These are phyloP conservation scores for Bryum argenteum DNA, from an alignment of 225 moss, liverwort and hornwort genomes.

Conservation along the genomic window DNA sequence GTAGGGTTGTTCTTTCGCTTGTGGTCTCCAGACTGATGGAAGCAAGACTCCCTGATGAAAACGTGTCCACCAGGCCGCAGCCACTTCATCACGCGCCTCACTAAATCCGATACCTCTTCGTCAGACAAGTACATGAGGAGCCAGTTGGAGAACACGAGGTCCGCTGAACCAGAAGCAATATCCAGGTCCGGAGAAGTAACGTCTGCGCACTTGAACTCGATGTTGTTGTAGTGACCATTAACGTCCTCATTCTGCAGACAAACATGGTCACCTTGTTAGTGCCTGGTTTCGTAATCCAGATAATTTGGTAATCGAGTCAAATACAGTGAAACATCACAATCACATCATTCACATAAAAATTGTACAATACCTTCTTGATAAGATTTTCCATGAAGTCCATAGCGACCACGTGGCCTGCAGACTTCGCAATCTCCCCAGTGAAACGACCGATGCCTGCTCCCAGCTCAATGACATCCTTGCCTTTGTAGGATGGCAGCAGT, in stretches of 20 bases:
- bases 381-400: constrained; percentile 98
- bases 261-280: constrained; percentile 15
- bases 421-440: constrained; percentile 78
- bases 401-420: constrained; percentile 72
- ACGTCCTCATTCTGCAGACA: constrained; percentile 76
- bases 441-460: constrained; percentile 99
- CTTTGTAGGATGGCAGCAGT: constrained; percentile 55
- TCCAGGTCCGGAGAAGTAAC: constrained; percentile 76
- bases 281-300: background rate
- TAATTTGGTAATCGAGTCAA: background rate
- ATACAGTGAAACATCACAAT: background rate
- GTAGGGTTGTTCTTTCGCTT: constrained; percentile 94
- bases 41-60: constrained; percentile 95
- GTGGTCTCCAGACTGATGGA: constrained; percentile 93
- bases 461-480: constrained; percentile 80
- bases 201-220: constrained; percentile 83
- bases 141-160: constrained; percentile 98
- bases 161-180: constrained; percentile 57
- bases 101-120: constrained; percentile 70
- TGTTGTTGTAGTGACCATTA: constrained; percentile 68
- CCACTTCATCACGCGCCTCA: constrained; percentile 66
- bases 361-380: constrained; percentile 64
- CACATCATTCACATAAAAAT: background rate
- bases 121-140: constrained; percentile 94
- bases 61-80: constrained; percentile 76